Evolutionary conservation across 371 early-diverging fungal species (phyloP).

Genomic region (Coemansia sp.): DNA sequence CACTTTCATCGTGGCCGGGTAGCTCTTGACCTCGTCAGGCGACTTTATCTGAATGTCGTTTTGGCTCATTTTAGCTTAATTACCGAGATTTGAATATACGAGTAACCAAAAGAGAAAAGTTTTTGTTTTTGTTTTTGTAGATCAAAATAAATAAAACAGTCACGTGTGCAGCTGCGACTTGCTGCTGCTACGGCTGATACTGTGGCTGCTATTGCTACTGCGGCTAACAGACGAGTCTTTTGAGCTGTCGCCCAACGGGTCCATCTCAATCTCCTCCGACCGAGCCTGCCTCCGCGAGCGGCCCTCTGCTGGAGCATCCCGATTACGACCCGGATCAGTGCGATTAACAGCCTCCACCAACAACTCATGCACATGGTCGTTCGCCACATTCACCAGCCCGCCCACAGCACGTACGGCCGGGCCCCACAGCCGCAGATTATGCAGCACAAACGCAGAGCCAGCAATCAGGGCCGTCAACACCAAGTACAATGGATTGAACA

Average conservation of each 20-base stretch:
- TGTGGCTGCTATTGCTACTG: background rate
- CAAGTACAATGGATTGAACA: conserved; percentile 80
- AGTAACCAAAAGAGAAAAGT: background rate
- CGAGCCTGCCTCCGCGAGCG: background rate
- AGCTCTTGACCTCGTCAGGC: conserved; percentile 45
- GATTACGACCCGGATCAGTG: conserved; percentile 30
- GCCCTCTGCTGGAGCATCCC: background rate
- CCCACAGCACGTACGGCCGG: conserved; percentile 59
- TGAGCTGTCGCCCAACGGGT: conserved; percentile 14
- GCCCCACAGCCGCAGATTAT: conserved; percentile 66
- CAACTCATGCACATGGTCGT: conserved; percentile 44
- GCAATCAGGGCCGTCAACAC: conserved; percentile 60
- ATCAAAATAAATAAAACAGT: too few species aligned
- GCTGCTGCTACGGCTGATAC: background rate
- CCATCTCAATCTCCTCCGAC: conserved; percentile 30
- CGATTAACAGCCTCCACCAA: conserved; percentile 51
- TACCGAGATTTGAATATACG: background rate
- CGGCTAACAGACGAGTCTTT: background rate
- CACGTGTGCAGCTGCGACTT: background rate
- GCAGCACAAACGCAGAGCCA: conserved; percentile 57
- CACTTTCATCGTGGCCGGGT: conserved; percentile 58
- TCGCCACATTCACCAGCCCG: conserved; percentile 33
- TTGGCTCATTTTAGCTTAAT: conserved; percentile 13
- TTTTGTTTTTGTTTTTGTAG: too few species aligned
- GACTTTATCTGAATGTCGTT: conserved; percentile 38